Conservation (phyloP, 2,329 filamentous ascomycete genomes). For the Nemania diffusa region DNA sequence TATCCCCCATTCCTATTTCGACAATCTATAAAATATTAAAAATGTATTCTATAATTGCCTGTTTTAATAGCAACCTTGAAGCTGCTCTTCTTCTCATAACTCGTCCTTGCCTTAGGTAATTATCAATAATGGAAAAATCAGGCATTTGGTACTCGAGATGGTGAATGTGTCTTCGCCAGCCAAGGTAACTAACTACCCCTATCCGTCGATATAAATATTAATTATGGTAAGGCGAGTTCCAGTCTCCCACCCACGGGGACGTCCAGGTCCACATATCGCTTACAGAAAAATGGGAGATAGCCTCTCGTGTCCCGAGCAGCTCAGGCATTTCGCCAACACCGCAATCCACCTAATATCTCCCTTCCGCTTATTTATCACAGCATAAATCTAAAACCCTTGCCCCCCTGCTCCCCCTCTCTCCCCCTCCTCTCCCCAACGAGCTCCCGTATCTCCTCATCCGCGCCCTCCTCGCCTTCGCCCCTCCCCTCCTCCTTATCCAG, state of each 20-base stretch:
- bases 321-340: background rate
- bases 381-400: constrained; percentile 37
- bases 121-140: background rate
- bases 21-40: background rate
- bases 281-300: background rate
- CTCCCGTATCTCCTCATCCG: constrained; percentile 19
- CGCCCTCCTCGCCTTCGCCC: constrained; percentile 19
- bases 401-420: background rate
- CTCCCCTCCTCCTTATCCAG: constrained; percentile 45
- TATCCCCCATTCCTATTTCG: background rate
- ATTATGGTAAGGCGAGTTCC: background rate
- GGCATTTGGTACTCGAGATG: background rate
- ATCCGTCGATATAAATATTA: background rate
- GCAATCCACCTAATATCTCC: background rate
- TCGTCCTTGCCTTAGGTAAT: background rate
- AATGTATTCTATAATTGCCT: too few relatives aligned
- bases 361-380: constrained; percentile 7
- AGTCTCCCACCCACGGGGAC: too few relatives aligned
- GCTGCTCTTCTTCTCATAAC: too few relatives aligned
- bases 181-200: background rate
- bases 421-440: constrained; percentile 14
- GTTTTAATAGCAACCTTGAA: too few relatives aligned
- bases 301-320: too few relatives aligned
- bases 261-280: background rate
- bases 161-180: background rate